phyloP scores from a whole-genome alignment of 306 rosid species.

The Prunus armeniaca region DNA sequence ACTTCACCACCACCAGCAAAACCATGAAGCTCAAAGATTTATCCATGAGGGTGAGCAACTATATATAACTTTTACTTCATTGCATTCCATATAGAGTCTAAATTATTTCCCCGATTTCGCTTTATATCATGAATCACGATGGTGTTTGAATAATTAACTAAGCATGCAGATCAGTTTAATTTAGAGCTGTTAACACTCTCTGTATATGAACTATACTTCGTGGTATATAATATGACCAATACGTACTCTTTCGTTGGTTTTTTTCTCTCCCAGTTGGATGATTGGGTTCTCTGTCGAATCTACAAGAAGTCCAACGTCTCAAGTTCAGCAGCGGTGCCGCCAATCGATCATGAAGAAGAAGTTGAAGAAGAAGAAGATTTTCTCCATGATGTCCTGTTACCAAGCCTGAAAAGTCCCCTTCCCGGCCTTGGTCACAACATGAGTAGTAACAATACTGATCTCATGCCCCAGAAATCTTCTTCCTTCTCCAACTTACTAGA shows the following conservation, averaged over 20 bases:
- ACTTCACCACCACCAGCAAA: neutral
- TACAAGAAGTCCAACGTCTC: neutral
- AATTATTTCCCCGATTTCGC: no score
- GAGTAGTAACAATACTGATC: neutral
- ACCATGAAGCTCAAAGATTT: neutral
- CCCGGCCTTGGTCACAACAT: neutral
- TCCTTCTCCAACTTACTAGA: neutral
- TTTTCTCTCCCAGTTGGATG: neutral
- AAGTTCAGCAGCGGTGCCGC: neutral
- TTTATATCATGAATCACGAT: no score
- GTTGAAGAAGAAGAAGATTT: neutral
- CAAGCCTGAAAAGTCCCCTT: constrained; percentile 1
- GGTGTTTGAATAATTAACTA: no score
- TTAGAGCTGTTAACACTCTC: no score
- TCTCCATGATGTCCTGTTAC: neutral
- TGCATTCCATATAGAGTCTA: no score
- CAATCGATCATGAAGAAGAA: neutral
- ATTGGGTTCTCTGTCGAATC: constrained; percentile 7
- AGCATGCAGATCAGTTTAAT: no score
- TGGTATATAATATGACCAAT: neutral
- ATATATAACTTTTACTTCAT: neutral
- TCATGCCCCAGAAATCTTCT: constrained; percentile 3
- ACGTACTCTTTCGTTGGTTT: neutral
- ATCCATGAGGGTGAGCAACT: neutral
- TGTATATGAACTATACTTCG: no score